Base-by-base conservation (phyloP, 2,329 filamentous ascomycete species). In the Xylariales sp. region DNA sequence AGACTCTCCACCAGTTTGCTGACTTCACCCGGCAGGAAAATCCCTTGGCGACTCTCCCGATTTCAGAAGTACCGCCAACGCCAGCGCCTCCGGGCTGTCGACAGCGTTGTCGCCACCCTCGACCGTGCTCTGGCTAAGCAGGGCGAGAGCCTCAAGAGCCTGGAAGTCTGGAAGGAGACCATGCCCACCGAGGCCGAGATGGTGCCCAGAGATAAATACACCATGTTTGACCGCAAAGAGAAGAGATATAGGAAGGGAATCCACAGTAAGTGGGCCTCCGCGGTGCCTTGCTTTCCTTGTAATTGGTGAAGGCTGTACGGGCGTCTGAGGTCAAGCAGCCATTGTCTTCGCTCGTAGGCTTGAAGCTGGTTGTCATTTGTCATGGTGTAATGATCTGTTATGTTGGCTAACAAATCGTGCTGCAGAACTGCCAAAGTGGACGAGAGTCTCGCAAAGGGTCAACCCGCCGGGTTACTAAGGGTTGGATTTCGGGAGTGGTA, bases 121-220 rank as follows among this genome's bases (percentile, higher is more conserved):
- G 86, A 88, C 56, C 76, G 70, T 30, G 90, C 91, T 14, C 76
- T 97, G 38, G 73, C 78, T 37, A 85, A 83, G 62, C 73, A 85
- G 60, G 82, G 85, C 41, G 72, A 81, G 55, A 77, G 81, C 42
- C 76, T 81, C 32, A 88, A 88, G 66, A 75, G 87, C 38, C 72
- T 98, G 42, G 85, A 95, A 62, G 70, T 83, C 57, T 98, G 93
- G 93, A 95, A 93, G 72, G 74, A 76, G 25, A 88, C 95, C 66
- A 98, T 98, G 93, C 93, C 93, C 16, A 85, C 81, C 18, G 93
- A 98, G 74, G 76, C 81, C 56, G 89, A 97, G 73, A 98, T 98
- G 93, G 61, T 95, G 61, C 85, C 93, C 32, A 85, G 80, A 65
- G 93, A 98, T 69, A 98, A 98, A 69, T 98, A 98, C 69, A 95